Conservation (phyloP, 495 filamentous ascomycete genomes). For the Lepidopterella palustris region DNA sequence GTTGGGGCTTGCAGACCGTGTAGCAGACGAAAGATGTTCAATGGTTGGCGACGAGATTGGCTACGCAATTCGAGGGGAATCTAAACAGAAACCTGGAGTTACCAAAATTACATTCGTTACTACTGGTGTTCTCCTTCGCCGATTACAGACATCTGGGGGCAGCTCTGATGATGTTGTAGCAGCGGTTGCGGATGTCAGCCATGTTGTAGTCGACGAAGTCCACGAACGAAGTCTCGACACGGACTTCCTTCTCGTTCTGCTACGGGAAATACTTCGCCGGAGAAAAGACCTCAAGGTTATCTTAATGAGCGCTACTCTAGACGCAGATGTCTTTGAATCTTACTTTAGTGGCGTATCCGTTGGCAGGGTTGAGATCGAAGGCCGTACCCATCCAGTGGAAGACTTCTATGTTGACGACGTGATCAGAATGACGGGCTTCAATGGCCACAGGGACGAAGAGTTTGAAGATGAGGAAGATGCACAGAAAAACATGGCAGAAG, state of each 20-base stretch:
- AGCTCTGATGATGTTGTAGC: slow-evolving; percentile 68
- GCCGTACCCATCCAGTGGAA: slow-evolving; percentile 81
- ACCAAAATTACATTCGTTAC: slow-evolving; percentile 96
- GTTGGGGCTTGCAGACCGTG: slow-evolving; percentile 85
- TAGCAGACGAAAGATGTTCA: slow-evolving; percentile 83
- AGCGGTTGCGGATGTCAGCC: slow-evolving; percentile 73
- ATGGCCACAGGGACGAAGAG: slow-evolving; percentile 10
- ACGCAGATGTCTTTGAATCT: slow-evolving; percentile 74
- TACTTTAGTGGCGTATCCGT: slow-evolving; percentile 75
- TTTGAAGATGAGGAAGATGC: slow-evolving; percentile 32
- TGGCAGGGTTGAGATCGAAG: slow-evolving; percentile 74
- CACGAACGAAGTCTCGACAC: slow-evolving; percentile 95
- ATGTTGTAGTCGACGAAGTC: slow-evolving; percentile 94
- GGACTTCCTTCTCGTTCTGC: slow-evolving; percentile 82
- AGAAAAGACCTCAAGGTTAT: slow-evolving; percentile 84
- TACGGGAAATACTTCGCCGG: slow-evolving; percentile 72
- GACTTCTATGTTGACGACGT: slow-evolving; percentile 92
- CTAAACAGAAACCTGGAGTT: slow-evolving; percentile 54
- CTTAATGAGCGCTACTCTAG: slow-evolving; percentile 96
- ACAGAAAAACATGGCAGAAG: slow-evolving; percentile 47
- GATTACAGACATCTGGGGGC: slow-evolving; percentile 80
- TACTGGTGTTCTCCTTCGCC: slow-evolving; percentile 87
- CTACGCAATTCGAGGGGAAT: slow-evolving; percentile 91
- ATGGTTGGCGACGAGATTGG: slow-evolving; percentile 82
- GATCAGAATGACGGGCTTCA: slow-evolving; percentile 70